These are phyloP conservation scores for Chalara sp. DNA, from an alignment of 2,329 filamentous ascomycete species.

Conservation along the genomic window DNA sequence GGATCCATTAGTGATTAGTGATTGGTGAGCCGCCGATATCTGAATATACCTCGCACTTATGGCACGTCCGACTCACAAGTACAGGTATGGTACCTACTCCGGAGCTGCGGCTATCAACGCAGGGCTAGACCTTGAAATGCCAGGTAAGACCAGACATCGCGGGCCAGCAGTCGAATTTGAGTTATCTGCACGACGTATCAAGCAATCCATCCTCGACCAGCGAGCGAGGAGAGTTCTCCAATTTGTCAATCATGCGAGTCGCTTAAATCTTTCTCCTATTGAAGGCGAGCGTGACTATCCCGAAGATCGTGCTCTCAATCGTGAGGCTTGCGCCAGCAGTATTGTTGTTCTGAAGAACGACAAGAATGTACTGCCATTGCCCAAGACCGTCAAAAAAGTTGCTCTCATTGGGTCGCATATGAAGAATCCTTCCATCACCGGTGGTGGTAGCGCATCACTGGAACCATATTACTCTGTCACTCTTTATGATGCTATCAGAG, in stretches of 20 bases:
- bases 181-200: constrained; percentile 13
- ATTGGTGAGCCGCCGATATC: constrained; percentile 37
- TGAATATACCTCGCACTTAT: neutral
- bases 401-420: constrained; percentile 49
- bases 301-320: constrained; percentile 35
- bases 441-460: constrained; percentile 29
- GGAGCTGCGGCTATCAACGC: constrained; percentile 22
- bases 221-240: constrained; percentile 16
- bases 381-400: constrained; percentile 31
- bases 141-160: constrained; percentile 23
- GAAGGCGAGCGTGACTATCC: constrained; percentile 16
- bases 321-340: constrained; percentile 49
- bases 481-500: constrained; percentile 25
- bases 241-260: constrained; percentile 10
- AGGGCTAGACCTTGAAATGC: constrained; percentile 34
- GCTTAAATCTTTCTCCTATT: constrained; percentile 6
- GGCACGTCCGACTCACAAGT: constrained; percentile 1
- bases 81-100: constrained; percentile 19
- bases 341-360: constrained; percentile 61
- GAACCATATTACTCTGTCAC: constrained; percentile 27
- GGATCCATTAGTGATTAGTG: constrained; percentile 51
- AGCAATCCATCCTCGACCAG: constrained; percentile 15
- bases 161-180: constrained; percentile 15
- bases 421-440: constrained; percentile 29
- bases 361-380: constrained; percentile 44